Evolutionary conservation across 106 monocot genomes (phyloP).

Genomic region (Apostasia ramifera): DNA sequence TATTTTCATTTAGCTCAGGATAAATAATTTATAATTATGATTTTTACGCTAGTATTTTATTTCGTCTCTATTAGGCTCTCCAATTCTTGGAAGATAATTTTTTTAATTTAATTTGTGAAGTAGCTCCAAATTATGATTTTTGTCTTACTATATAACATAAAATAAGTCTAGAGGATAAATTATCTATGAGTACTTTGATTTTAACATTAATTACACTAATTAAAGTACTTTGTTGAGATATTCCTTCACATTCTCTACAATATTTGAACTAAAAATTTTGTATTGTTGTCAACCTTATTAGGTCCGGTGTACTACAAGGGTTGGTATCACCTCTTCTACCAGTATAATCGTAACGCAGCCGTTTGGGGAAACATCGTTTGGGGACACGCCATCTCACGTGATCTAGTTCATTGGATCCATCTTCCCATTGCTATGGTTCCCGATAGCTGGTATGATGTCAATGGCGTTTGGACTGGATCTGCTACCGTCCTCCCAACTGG

Average conservation of each 20-base stretch:
- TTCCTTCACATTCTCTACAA: too few species aligned
- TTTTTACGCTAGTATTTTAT: too few species aligned
- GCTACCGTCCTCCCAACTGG: slow-evolving; percentile 37
- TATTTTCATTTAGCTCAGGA: too few species aligned
- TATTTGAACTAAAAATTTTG: neutral
- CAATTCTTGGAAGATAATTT: too few species aligned
- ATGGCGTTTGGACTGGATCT: slow-evolving; percentile 43
- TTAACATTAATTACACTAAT: neutral
- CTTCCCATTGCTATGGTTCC: slow-evolving; percentile 38
- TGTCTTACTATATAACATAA: too few species aligned
- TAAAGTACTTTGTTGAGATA: neutral
- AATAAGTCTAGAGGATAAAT: too few species aligned
- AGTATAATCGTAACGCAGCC: slow-evolving; percentile 28
- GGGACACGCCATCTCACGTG: slow-evolving; percentile 41
- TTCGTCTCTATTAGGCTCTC: too few species aligned
- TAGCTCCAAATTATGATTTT: too few species aligned
- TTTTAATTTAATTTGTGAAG: too few species aligned
- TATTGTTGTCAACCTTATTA: neutral
- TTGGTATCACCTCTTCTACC: slow-evolving; percentile 56
- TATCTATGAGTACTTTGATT: too few species aligned
- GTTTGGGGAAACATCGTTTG: slow-evolving; percentile 46
- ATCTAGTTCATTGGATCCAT: slow-evolving; percentile 37
- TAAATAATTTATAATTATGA: too few species aligned
- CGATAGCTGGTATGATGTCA: slow-evolving; percentile 35
- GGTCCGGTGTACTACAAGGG: slow-evolving; percentile 42